Percentiles rank a stretch among this genome's conserved stretches.
Evolutionary conservation across 768 basidiomycete genomes (phyloP).

Genomic region (Boletus sp.): DNA sequence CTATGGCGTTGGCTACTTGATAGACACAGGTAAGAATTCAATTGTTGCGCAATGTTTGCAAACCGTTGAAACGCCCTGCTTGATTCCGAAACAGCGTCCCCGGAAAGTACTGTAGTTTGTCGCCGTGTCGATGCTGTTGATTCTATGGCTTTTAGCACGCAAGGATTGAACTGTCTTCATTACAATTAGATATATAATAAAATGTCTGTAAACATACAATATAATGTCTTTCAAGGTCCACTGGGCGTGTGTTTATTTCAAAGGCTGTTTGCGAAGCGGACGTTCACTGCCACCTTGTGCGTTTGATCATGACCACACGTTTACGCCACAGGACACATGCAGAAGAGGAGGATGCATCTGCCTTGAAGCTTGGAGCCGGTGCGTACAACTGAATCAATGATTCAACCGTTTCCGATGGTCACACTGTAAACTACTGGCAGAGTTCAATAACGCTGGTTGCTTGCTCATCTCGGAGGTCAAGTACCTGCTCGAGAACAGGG

Average conservation of each 20-base stretch:
- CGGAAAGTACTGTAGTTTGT: conserved; percentile 18
- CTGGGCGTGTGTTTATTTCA: conserved; percentile 20
- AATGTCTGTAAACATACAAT: conserved; percentile 39
- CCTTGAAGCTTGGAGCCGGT: conserved; percentile 80
- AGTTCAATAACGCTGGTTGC: conserved; percentile 90
- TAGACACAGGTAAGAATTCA: conserved; percentile 19
- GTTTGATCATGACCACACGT: conserved; percentile 51
- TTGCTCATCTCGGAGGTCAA: conserved; percentile 91
- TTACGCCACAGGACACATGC: conserved; percentile 60
- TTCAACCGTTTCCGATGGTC: neutral
- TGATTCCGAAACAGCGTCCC: conserved; percentile 9
- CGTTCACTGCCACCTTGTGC: conserved; percentile 45
- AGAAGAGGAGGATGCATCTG: conserved; percentile 85
- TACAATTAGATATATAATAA: conserved; percentile 34
- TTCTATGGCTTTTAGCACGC: conserved; percentile 25
- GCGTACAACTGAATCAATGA: neutral
- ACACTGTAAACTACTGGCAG: conserved; percentile 34
- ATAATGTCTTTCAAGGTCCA: conserved; percentile 11
- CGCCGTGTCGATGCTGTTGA: conserved; percentile 29
- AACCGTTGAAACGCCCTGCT: conserved; percentile 1
- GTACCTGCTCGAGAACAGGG: conserved; percentile 81
- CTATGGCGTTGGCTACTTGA: conserved; percentile 28
- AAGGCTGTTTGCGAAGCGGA: conserved; percentile 35
- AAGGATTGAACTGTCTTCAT: conserved; percentile 22
- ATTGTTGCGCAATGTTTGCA: neutral